phyloP scores from a whole-genome alignment of 345 rosid genomes.

The Anastatica hierochuntica region DNA sequence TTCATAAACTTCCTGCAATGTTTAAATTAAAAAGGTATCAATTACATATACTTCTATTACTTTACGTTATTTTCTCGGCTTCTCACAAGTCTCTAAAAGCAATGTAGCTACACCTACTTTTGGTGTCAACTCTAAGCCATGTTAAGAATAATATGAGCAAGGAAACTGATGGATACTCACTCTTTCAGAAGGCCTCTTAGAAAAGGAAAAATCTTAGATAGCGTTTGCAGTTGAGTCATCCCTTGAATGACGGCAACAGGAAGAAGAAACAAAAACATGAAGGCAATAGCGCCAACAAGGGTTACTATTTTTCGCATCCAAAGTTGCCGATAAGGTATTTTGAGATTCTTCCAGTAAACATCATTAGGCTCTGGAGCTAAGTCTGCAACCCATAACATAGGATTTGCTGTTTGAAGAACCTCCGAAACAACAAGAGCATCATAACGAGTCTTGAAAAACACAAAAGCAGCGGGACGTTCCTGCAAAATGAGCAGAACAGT shows the following conservation, averaged over 20 bases:
- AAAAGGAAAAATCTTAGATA: conserved; percentile 54
- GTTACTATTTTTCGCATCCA: conserved; percentile 77
- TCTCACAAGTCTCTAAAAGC: no score
- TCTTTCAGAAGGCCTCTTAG: conserved; percentile 38
- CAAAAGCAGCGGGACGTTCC: conserved; percentile 92
- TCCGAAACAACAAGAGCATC: conserved; percentile 75
- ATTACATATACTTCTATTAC: no score
- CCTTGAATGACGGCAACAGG: conserved; percentile 83
- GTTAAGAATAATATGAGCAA: background rate
- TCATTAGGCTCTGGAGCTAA: conserved; percentile 91
- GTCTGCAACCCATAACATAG: conserved; percentile 91
- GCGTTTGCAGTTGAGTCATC: conserved; percentile 53
- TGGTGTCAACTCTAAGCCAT: no score
- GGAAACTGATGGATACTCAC: conserved; percentile 37
- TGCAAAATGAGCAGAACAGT: conserved; percentile 23
- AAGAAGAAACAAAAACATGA: conserved; percentile 64
- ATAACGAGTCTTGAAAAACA: conserved; percentile 79
- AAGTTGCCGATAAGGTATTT: conserved; percentile 66
- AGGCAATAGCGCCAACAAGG: conserved; percentile 47
- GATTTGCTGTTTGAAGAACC: conserved; percentile 75
- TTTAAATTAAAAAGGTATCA: background rate
- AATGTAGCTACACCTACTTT: no score
- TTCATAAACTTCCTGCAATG: conserved; percentile 39
- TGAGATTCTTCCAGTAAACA: conserved; percentile 82
- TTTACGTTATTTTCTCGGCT: no score